A percentile compares a stretch with the other conserved stretches of the same genome.
These are phyloP conservation scores for Heracleum sosnowskyi DNA, from an alignment of 129 eudicot genomes.

Conservation along the genomic window DNA sequence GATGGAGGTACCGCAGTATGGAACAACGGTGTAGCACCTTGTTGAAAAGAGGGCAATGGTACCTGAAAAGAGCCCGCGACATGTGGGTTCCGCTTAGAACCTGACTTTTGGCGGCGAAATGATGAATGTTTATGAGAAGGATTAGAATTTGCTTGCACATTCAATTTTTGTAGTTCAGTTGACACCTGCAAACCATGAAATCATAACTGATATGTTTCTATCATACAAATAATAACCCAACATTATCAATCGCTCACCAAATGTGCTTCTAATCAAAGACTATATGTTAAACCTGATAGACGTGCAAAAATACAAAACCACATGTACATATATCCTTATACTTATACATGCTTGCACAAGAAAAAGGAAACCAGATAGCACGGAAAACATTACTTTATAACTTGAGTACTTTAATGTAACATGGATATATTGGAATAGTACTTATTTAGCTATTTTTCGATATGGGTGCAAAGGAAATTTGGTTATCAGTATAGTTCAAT, in stretches of 20 bases:
- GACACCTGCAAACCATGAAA: slow-evolving; percentile 34
- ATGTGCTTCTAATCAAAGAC: not conserved
- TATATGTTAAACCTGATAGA: not conserved
- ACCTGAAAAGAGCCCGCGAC: slow-evolving; percentile 46
- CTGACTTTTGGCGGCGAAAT: slow-evolving; percentile 41
- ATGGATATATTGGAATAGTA: not conserved
- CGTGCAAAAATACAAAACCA: not conserved
- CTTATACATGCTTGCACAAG: not conserved
- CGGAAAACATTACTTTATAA: not conserved
- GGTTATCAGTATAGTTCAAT: not conserved
- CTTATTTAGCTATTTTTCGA: too few relatives aligned
- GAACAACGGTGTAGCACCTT: slow-evolving; percentile 45
- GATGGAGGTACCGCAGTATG: slow-evolving; percentile 54
- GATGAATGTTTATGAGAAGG: slow-evolving; percentile 41
- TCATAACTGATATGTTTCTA: not conserved
- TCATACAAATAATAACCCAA: not conserved
- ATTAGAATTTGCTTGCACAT: slow-evolving; percentile 42
- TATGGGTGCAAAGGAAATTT: not conserved
- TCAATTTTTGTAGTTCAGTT: slow-evolving; percentile 47
- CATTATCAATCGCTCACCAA: not conserved
- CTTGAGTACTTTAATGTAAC: not conserved
- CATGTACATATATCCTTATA: not conserved
- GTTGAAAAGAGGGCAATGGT: slow-evolving; percentile 54
- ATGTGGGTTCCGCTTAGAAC: slow-evolving; percentile 54
- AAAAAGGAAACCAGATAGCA: not conserved